A percentile compares a stretch with the other conserved stretches of the same genome.
phyloP scores from a whole-genome alignment of 1,139 yeast genomes.

The Nematodospora anomalae region DNA sequence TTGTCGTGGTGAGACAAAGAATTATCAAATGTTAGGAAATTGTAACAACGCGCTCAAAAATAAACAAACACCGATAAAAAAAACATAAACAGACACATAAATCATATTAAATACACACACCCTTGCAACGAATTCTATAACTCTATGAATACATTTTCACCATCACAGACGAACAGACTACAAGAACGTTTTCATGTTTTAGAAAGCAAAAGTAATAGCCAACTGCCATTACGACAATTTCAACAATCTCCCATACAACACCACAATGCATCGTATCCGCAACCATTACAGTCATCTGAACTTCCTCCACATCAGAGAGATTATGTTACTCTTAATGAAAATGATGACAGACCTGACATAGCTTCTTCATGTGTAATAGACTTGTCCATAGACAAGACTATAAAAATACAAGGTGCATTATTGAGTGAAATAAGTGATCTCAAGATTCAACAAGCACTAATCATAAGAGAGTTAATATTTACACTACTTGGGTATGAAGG shows the following conservation, averaged over 20 bases:
- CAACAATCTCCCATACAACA: neutral
- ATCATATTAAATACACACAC: slow-evolving; percentile 2
- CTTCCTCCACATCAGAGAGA: slow-evolving; percentile 5
- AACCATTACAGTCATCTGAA: neutral
- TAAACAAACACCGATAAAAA: slow-evolving; percentile 5
- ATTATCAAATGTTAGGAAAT: no score
- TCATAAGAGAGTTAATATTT: slow-evolving; percentile 67
- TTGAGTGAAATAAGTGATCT: slow-evolving; percentile 44
- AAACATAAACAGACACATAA: neutral
- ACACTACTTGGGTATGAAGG: slow-evolving; percentile 82
- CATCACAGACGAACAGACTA: slow-evolving; percentile 3
- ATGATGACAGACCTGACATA: slow-evolving; percentile 7
- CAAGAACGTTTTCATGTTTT: neutral
- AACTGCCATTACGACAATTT: neutral
- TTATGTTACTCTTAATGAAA: slow-evolving; percentile 9
- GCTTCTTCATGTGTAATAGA: slow-evolving; percentile 8
- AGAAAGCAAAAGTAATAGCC: neutral
- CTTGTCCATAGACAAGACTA: slow-evolving; percentile 1
- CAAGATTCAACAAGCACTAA: slow-evolving; percentile 66
- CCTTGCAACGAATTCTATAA: neutral
- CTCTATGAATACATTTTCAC: slow-evolving; percentile 1
- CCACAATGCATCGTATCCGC: neutral
- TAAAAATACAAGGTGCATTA: slow-evolving; percentile 40
- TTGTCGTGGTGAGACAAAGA: neutral
- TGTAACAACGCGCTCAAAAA: slow-evolving; percentile 2